Conservation (phyloP, 805 yeast species). For the Pichia deserticola region DNA sequence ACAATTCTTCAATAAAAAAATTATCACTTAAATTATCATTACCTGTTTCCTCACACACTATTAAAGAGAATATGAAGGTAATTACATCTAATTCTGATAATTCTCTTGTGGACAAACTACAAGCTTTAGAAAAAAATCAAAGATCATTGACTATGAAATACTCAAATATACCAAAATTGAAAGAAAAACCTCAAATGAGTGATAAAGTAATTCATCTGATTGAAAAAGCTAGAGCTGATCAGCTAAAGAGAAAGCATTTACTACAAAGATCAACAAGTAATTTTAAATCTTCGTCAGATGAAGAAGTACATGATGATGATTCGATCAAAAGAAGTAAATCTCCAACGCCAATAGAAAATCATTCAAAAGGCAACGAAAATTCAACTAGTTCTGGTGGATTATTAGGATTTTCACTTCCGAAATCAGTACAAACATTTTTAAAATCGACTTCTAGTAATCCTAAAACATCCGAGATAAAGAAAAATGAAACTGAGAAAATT, state of each 20-base stretch:
- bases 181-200: background rate
- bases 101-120: background rate
- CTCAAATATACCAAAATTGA: background rate
- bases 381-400: background rate
- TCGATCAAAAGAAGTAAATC: too few species aligned
- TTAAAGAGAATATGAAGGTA: background rate
- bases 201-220: constrained; percentile 3
- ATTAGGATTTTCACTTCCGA: constrained; percentile 3
- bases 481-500: too few species aligned
- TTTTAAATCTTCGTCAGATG: too few species aligned
- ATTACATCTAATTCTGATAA: background rate
- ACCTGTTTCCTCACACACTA: background rate
- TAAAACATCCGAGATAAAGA: too few species aligned
- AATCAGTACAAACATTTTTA: background rate
- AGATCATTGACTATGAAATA: background rate
- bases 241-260: background rate
- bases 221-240: constrained; percentile 4
- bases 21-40: background rate
- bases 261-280: too few species aligned
- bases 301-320: too few species aligned
- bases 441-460: too few species aligned
- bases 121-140: background rate
- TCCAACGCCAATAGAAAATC: too few species aligned
- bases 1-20: too few species aligned
- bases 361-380: too few species aligned